These are phyloP conservation scores for Candolleomyces efflorescens DNA, from an alignment of 768 basidiomycete genomes.

Conservation along the genomic window DNA sequence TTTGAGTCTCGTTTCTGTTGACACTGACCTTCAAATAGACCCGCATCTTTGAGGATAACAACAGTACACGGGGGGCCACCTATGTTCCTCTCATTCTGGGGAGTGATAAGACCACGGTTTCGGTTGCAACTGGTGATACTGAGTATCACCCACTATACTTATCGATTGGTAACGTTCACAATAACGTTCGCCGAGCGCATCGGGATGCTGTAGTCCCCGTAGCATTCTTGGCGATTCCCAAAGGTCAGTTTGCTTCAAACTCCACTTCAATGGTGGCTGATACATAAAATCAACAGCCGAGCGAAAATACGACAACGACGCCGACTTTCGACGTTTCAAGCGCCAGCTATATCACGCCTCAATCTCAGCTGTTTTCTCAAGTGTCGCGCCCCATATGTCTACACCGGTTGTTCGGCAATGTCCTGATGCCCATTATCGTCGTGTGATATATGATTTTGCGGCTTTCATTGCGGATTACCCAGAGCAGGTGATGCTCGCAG, in stretches of 20 bases:
- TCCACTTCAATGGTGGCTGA: neutral
- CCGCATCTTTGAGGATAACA: constrained; percentile 17
- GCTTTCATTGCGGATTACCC: constrained; percentile 20
- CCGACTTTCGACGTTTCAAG: constrained; percentile 8
- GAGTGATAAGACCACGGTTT: constrained; percentile 34
- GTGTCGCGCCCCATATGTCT: neutral
- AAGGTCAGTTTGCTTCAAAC: too few relatives aligned
- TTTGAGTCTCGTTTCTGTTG: neutral
- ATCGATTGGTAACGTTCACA: constrained; percentile 29
- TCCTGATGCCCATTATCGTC: constrained; percentile 8
- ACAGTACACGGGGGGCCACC: constrained; percentile 21
- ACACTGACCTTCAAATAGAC: neutral
- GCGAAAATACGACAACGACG: constrained; percentile 3
- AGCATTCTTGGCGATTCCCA: constrained; percentile 23
- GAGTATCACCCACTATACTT: constrained; percentile 33
- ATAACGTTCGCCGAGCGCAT: constrained; percentile 27
- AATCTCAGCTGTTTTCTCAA: neutral
- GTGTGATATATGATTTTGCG: constrained; percentile 9
- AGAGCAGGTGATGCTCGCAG: constrained; percentile 14
- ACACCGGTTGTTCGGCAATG: constrained; percentile 2
- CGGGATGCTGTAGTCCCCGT: constrained; percentile 24
- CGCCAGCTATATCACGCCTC: constrained; percentile 6
- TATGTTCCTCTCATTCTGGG: constrained; percentile 31
- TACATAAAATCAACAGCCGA: neutral
- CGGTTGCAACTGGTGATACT: constrained; percentile 32